A percentile compares a stretch with the other conserved stretches of the same genome.
phyloP scores from a whole-genome alignment of 2,329 filamentous ascomycete species.

The Apiospora kogelbergensis region DNA sequence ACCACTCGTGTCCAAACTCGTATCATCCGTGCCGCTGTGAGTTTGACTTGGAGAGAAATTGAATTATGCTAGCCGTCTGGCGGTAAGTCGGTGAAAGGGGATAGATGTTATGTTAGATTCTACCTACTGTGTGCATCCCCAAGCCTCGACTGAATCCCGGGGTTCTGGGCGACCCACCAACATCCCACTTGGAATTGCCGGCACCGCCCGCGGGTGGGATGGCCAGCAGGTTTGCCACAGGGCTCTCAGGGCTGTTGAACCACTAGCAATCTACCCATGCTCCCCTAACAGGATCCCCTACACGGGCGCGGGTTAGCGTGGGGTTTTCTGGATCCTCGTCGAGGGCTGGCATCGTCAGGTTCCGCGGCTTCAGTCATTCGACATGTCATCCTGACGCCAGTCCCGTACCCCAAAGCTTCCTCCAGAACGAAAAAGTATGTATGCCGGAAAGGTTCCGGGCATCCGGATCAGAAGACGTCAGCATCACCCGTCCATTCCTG shows the following conservation, averaged over 20 bases:
- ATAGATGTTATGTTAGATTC: neutral
- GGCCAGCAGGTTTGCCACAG: neutral
- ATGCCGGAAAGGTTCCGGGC: neutral
- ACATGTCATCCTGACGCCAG: constrained; percentile 2
- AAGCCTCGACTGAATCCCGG: neutral
- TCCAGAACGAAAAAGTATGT: neutral
- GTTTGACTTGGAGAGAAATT: neutral
- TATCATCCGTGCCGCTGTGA: neutral
- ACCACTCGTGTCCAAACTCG: neutral
- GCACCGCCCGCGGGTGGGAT: constrained; percentile 3
- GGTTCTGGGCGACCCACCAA: constrained; percentile 3
- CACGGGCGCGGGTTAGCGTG: neutral
- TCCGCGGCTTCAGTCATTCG: neutral
- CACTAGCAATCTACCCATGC: neutral
- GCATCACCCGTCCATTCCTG: neutral
- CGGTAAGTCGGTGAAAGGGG: neutral
- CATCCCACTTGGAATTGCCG: neutral
- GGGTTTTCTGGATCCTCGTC: neutral
- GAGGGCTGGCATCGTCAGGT: neutral
- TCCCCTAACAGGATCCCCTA: neutral
- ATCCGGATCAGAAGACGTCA: constrained; percentile 4
- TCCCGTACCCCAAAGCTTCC: neutral
- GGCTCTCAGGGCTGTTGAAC: neutral
- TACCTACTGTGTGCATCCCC: neutral
- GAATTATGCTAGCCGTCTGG: neutral